Conservation (phyloP, 2,329 filamentous ascomycete species). For the Elsinoe necatrix region DNA sequence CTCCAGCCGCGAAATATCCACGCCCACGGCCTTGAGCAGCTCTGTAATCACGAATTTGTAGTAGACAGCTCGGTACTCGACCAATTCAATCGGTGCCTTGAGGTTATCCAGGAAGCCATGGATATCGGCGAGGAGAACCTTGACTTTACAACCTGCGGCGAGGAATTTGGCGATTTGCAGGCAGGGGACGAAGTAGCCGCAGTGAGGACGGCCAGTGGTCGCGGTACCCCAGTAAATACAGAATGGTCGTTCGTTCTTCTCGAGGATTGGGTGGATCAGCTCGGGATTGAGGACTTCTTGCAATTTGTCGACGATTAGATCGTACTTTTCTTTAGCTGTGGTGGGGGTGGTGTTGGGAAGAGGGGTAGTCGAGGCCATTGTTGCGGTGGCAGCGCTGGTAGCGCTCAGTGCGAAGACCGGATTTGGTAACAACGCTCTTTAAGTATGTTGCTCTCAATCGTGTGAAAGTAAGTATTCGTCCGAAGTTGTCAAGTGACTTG, state of each 20-base stretch:
- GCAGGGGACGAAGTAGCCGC: slow-evolving; percentile 79
- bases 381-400: slow-evolving; percentile 1
- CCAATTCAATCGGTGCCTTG: slow-evolving; percentile 71
- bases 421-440: too few relatives aligned
- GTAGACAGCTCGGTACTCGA: slow-evolving; percentile 73
- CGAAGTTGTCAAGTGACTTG: slow-evolving; percentile 13
- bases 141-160: slow-evolving; percentile 66
- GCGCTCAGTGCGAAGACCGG: neutral
- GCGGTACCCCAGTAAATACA: slow-evolving; percentile 86
- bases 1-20: slow-evolving; percentile 67
- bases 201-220: slow-evolving; percentile 80
- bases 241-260: slow-evolving; percentile 60
- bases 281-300: slow-evolving; percentile 76
- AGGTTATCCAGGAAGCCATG: slow-evolving; percentile 59
- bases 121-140: slow-evolving; percentile 38
- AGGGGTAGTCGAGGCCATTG: slow-evolving; percentile 17
- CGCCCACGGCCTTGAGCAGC: slow-evolving; percentile 67
- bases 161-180: slow-evolving; percentile 88
- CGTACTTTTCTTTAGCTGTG: slow-evolving; percentile 52
- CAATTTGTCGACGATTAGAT: slow-evolving; percentile 71
- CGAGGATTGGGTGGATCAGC: slow-evolving; percentile 64
- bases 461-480: too few relatives aligned
- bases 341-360: slow-evolving; percentile 13
- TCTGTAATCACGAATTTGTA: slow-evolving; percentile 70
- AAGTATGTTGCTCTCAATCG: too few relatives aligned